Percentiles rank a stretch among this genome's conserved stretches.
Evolutionary conservation across 805 yeast species (phyloP).

Genomic region (Saccharomycopsis olivae): DNA sequence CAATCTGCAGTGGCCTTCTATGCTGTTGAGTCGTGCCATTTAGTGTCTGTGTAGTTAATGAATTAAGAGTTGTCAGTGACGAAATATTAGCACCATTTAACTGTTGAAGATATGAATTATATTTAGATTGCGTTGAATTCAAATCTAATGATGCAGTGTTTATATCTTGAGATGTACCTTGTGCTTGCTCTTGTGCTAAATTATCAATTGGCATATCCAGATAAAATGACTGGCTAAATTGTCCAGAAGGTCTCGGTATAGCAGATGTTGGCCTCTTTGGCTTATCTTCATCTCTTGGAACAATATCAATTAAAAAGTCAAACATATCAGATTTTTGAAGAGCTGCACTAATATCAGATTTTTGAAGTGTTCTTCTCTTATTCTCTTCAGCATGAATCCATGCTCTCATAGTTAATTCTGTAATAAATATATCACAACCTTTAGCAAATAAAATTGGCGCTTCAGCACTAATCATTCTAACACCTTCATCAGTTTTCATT

Average conservation of each 20-base stretch:
- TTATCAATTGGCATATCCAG: background rate
- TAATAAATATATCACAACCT: slow-evolving; percentile 94
- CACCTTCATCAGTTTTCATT: slow-evolving; percentile 97
- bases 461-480: slow-evolving; percentile 95
- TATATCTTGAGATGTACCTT: background rate
- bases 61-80: slow-evolving; percentile 9
- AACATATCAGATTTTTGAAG: slow-evolving; percentile 93
- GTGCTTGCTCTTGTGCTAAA: background rate
- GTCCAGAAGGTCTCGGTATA: no score
- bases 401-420: slow-evolving; percentile 96
- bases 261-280: slow-evolving; percentile 6
- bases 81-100: background rate
- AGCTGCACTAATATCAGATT: slow-evolving; percentile 92
- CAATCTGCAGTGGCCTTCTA: background rate
- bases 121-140: slow-evolving; percentile 7
- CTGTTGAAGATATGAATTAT: slow-evolving; percentile 6
- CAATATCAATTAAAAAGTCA: slow-evolving; percentile 92
- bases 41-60: slow-evolving; percentile 11
- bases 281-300: slow-evolving; percentile 79
- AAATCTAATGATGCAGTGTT: background rate
- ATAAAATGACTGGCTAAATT: no score
- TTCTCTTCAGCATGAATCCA: slow-evolving; percentile 98
- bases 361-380: slow-evolving; percentile 88
- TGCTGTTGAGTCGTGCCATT: slow-evolving; percentile 1
- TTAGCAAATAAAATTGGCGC: slow-evolving; percentile 96